Base-by-base conservation (phyloP, 2,329 filamentous ascomycete genomes). In the Ambrosiella cleistominuta region DNA sequence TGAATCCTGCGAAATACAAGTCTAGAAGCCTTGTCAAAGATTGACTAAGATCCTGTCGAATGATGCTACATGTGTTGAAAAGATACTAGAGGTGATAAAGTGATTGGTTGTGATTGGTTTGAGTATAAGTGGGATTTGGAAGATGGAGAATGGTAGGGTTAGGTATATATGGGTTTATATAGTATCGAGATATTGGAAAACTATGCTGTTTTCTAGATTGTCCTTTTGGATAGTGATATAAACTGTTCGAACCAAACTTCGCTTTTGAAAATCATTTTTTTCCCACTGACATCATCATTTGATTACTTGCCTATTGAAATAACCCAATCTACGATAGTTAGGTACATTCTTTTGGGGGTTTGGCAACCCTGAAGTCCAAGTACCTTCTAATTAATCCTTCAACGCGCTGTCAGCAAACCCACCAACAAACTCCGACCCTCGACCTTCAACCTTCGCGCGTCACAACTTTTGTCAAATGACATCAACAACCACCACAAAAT, bases 381-480 rank as follows among this genome's bases (percentile, higher is more conserved):
- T 60, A 57, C 50, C 42, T 13, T 27, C 27, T 27, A n/a, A 37
- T 44, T 60, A 54, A 42, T 15, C n/a, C 8, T 35, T 13, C 35
- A 12, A 42, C 42, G 49, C 39, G 47, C 47, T 51, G 8, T 19
- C 35, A 12, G 11, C 39, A 42, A n/a, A 9, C 13, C 45, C 45
- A 11, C 38, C 35, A 44, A 19, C 9, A 27, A n/a, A 51, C 13
- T 2, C 9, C 15, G 47, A 36, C n/a, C 47, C 15, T 11, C 47
- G 35, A 9, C n/a, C 19, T 19, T 19, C 4, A 36, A 19, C 47
- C 35, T 51, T 35, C 8, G 47, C 47, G 58, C 58, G 58, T 59
- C 57, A 19, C 57, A 58, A 49, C 12, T 55, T 54, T 45, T 38
- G n/a, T 39, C 40, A 15, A 27, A 56, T 57, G 49, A 60, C 54